Evolutionary conservation across 179 eudicot species (phyloP), one percentile per base, ranked within the genome.

Genomic region (Silene noctiflora): DNA sequence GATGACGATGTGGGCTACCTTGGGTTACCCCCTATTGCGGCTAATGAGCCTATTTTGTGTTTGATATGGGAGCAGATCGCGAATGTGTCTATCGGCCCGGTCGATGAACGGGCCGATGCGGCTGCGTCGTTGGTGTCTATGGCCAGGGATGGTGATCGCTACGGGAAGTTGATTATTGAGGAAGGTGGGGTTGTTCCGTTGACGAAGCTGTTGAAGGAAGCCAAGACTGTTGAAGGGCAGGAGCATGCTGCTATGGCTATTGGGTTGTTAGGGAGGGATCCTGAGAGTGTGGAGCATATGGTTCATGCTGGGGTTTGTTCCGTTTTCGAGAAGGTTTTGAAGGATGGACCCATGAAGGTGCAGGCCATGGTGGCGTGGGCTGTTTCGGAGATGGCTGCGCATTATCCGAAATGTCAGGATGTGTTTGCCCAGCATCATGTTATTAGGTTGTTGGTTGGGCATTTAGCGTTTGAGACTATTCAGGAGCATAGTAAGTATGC

Each of bases 61-160:
- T 75, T 92, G 0, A 94, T 94, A 4, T 94, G 98, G 98, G 97
- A 90, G 72, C 97, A 94, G 75, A 92, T 94, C 53, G 96, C 98
- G 0, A 83, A 84, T 53, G 80, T 94, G 21, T 82, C 82, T 3
- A 85, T 88, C 0, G 96, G 96, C 3, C 78, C 91, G 0, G 19
- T 89, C 1, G 97, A 90, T 6, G 94, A 92, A 3, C 77, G 92
- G 6, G 78, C 85, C 0, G 98, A 94, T 16, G 91, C 98, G 0
- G 97, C 98, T 0, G 97, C 93, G 0, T 89, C 96, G 0, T 74
- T 94, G 7, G 98, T 94, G 0, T 90, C 96, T 0, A 67, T 94
- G 20, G 98, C 97, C 1, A 69, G 92, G 0, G 98, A 94, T 64
- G 92, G 87, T 46, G 91, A 88, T 39, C 84, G 98, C 4, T 88